Conservation (phyloP, 805 yeast genomes). For the Candida koratica region DNA sequence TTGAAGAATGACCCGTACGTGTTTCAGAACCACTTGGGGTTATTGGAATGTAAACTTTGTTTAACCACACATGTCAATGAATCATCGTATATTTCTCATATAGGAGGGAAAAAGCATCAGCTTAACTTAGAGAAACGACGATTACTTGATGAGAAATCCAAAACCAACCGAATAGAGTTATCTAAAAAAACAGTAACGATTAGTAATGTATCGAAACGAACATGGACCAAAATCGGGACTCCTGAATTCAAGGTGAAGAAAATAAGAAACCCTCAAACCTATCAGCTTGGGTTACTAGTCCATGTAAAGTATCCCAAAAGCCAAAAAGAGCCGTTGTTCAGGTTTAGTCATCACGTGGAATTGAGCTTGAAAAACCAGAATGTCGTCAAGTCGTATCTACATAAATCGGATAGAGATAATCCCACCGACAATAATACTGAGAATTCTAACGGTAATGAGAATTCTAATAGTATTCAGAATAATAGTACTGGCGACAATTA, state of each 20-base stretch:
- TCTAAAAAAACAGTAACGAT: constrained; percentile 25
- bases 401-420: constrained; percentile 10
- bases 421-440: not conserved
- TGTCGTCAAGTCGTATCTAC: constrained; percentile 23
- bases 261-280: constrained; percentile 57
- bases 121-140: constrained; percentile 61
- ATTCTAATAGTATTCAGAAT: too few relatives aligned
- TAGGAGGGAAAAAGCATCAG: constrained; percentile 81
- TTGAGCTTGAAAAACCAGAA: constrained; percentile 39
- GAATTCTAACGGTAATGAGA: too few relatives aligned
- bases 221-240: constrained; percentile 59
- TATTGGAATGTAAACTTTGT: constrained; percentile 80
- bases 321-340: constrained; percentile 53
- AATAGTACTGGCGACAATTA: too few relatives aligned
- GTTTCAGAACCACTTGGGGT: constrained; percentile 76
- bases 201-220: constrained; percentile 41
- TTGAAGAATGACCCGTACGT: constrained; percentile 76
- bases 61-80: constrained; percentile 77
- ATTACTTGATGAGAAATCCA: constrained; percentile 31
- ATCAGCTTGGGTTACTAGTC: constrained; percentile 61
- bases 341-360: constrained; percentile 80
- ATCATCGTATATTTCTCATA: constrained; percentile 76
- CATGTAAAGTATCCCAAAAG: constrained; percentile 55
- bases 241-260: constrained; percentile 71
- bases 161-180: constrained; percentile 16